These are phyloP conservation scores for Ophiostoma piceae DNA, from an alignment of 2,329 filamentous ascomycete species.

Conservation along the genomic window DNA sequence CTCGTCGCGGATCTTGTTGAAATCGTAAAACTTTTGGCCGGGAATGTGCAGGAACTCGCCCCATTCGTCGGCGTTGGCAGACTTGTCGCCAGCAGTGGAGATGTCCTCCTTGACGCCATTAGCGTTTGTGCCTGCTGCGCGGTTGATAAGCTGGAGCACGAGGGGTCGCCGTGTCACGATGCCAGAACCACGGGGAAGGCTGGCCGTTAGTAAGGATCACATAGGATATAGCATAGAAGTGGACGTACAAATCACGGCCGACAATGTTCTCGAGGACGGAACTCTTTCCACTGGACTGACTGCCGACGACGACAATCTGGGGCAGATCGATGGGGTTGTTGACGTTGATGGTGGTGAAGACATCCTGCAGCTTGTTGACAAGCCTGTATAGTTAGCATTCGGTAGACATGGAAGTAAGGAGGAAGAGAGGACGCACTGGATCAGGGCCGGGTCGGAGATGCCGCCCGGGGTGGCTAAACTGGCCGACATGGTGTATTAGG, in stretches of 20 bases:
- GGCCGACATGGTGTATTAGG: conserved; percentile 23
- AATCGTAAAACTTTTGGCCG: conserved; percentile 82
- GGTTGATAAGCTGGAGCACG: conserved; percentile 96
- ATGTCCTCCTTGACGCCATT: conserved; percentile 70
- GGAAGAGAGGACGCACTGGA: conserved; percentile 27
- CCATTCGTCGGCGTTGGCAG: conserved; percentile 92
- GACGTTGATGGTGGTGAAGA: conserved; percentile 95
- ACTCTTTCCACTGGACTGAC: conserved; percentile 98
- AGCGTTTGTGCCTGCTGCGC: conserved; percentile 55
- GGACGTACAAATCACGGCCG: conserved; percentile 92
- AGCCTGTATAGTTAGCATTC: conserved; percentile 48
- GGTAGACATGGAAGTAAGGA: background rate
- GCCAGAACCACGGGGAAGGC: conserved; percentile 91
- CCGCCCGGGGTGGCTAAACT: conserved; percentile 29
- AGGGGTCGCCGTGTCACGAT: conserved; percentile 95
- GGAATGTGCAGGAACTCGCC: conserved; percentile 97
- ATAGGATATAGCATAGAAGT: background rate
- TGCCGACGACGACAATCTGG: conserved; percentile 96
- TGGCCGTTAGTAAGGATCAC: conserved; percentile 36
- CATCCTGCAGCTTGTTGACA: conserved; percentile 99
- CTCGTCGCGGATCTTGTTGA: conserved; percentile 97
- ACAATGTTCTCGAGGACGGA: conserved; percentile 99
- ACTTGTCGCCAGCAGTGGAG: conserved; percentile 66
- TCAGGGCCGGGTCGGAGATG: conserved; percentile 30
- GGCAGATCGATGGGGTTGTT: conserved; percentile 99